Evolutionary conservation across 106 monocot genomes (phyloP).

Genomic region (Posidonia australis): DNA sequence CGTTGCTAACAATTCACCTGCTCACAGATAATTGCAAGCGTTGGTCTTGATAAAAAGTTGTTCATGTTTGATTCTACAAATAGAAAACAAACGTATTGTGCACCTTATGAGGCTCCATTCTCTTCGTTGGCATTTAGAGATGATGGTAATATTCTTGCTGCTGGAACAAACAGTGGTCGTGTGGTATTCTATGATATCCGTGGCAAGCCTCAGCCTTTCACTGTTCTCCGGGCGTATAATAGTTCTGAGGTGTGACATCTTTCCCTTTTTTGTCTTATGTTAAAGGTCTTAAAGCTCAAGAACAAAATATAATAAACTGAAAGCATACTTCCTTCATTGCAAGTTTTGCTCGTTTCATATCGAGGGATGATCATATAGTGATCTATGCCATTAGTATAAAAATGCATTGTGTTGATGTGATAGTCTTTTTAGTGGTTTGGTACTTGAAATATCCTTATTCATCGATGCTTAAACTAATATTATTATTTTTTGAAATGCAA

Average conservation of each 20-base stretch:
- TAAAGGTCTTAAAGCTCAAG: background rate
- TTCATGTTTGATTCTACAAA: constrained; percentile 61
- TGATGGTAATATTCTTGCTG: constrained; percentile 70
- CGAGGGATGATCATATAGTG: background rate
- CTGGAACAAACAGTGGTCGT: constrained; percentile 84
- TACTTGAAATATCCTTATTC: no score
- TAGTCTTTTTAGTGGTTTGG: no score
- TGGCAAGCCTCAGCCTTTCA: constrained; percentile 82
- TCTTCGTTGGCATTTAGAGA: constrained; percentile 78
- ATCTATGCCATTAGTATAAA: no score
- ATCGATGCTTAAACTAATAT: no score
- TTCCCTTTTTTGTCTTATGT: background rate
- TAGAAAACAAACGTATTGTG: constrained; percentile 40
- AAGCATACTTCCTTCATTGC: background rate
- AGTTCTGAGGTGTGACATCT: constrained; percentile 53
- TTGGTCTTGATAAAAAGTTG: constrained; percentile 92
- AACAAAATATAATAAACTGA: background rate
- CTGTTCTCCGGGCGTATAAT: constrained; percentile 72
- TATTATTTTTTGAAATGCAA: no score
- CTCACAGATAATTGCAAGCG: constrained; percentile 67
- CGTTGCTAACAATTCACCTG: background rate
- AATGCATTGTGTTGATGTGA: no score
- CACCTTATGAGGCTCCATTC: constrained; percentile 75
- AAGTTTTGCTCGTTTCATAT: background rate
- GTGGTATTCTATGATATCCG: constrained; percentile 88